phyloP scores from a whole-genome alignment of 2,329 filamentous ascomycete genomes.

The Stagonosporopsis cucurbitacearum region DNA sequence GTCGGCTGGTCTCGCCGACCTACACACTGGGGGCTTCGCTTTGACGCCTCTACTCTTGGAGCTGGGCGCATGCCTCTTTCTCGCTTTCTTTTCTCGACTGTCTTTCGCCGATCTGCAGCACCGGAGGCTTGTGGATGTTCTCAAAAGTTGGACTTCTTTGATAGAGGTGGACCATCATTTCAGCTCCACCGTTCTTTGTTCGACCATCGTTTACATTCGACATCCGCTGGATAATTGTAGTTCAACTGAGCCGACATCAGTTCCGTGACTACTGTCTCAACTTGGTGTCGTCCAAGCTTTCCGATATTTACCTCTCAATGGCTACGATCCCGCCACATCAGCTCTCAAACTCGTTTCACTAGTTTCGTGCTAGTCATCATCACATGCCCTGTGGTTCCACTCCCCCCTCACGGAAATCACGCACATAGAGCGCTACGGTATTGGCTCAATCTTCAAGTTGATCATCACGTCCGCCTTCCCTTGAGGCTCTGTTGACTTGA shows the following conservation, averaged over 20 bases:
- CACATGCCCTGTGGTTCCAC: conserved; percentile 11
- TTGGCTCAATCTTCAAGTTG: conserved; percentile 9
- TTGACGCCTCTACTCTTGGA: neutral
- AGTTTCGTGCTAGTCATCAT: conserved; percentile 1
- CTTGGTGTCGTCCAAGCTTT: neutral
- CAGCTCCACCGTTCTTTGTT: conserved; percentile 9
- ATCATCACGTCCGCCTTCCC: conserved; percentile 6
- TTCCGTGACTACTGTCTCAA: neutral
- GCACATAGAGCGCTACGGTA: conserved; percentile 9
- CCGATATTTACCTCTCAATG: neutral
- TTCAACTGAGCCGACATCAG: neutral
- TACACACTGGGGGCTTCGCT: neutral
- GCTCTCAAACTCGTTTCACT: conserved; percentile 2
- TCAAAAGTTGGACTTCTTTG: conserved; percentile 15
- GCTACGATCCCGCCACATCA: neutral
- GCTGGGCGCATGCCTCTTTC: neutral
- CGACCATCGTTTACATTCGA: conserved; percentile 15
- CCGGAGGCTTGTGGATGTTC: conserved; percentile 10
- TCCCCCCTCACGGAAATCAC: conserved; percentile 14
- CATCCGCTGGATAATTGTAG: conserved; percentile 17
- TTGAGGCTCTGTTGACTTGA: conserved; percentile 1
- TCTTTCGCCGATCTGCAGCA: conserved; percentile 11
- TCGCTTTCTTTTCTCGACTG: conserved; percentile 4
- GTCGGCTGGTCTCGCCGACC: conserved; percentile 37
- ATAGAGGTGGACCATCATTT: conserved; percentile 10